Evolutionary conservation across 306 rosid species (phyloP).

Genomic region (Malus sieversii): DNA sequence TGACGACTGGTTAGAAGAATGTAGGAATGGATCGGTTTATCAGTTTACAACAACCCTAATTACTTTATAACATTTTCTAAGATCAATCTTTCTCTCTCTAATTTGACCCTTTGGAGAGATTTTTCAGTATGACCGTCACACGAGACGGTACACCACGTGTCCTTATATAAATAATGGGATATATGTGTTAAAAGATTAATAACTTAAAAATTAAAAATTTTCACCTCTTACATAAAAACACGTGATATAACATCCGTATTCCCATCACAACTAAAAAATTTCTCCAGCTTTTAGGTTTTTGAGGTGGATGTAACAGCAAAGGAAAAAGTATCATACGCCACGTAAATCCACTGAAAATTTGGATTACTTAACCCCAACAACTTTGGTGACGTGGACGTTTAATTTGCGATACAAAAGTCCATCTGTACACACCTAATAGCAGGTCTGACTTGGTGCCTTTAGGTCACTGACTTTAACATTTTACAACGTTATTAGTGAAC

Average conservation of each 20-base stretch:
- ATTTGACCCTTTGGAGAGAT: not conserved
- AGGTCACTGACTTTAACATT: not conserved
- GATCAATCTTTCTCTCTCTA: not conserved
- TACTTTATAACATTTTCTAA: not conserved
- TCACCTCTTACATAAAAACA: too few species aligned
- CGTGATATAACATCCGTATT: too few species aligned
- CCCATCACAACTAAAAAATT: too few species aligned
- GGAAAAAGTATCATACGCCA: conserved; percentile 41
- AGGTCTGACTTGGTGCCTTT: not conserved
- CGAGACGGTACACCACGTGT: too few species aligned
- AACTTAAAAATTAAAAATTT: too few species aligned
- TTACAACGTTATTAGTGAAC: not conserved
- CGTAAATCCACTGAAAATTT: conserved; percentile 16
- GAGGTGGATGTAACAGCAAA: conserved; percentile 50
- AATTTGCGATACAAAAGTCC: not conserved
- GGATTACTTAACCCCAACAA: conserved; percentile 76
- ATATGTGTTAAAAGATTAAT: too few species aligned
- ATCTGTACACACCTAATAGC: conserved; percentile 14
- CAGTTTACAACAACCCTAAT: conserved; percentile 51
- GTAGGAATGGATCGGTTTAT: conserved; percentile 43
- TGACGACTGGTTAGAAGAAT: conserved; percentile 8
- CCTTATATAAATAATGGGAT: too few species aligned
- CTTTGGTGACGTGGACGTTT: not conserved
- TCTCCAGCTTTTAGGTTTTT: not conserved
- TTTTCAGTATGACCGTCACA: too few species aligned